A percentile compares a stretch with the other conserved stretches of the same genome.
Evolutionary conservation across 2,329 filamentous ascomycete species (phyloP).

Genomic region (Aspergillus spinulosporus): DNA sequence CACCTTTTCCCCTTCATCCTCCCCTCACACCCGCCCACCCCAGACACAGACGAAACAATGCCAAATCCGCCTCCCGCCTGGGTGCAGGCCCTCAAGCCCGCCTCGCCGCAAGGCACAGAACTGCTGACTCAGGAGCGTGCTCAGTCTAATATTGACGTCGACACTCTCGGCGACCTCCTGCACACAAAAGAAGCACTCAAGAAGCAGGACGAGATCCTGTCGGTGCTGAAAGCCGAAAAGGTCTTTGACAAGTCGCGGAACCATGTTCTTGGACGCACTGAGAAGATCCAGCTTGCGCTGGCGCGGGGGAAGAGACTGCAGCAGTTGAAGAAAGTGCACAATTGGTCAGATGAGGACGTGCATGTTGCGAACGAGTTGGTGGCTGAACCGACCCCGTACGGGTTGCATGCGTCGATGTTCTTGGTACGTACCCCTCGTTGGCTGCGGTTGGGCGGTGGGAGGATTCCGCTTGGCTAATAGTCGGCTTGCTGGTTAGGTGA

Average conservation of each 20-base stretch:
- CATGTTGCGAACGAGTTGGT: constrained; percentile 66
- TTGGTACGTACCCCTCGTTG: constrained; percentile 45
- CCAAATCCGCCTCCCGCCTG: constrained; percentile 56
- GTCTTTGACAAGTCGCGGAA: constrained; percentile 78
- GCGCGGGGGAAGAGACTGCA: constrained; percentile 69
- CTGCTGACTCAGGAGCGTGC: constrained; percentile 68
- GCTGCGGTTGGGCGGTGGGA: not conserved
- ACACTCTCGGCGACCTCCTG: constrained; percentile 67
- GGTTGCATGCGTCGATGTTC: constrained; percentile 71
- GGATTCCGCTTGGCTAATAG: constrained; percentile 13
- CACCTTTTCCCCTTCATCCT: not conserved
- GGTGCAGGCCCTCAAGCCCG: constrained; percentile 67
- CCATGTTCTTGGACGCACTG: constrained; percentile 69
- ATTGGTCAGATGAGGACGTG: constrained; percentile 67
- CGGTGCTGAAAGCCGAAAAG: constrained; percentile 65
- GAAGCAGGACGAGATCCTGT: constrained; percentile 60
- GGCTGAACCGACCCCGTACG: constrained; percentile 72
- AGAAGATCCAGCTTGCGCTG: constrained; percentile 68
- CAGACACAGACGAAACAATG: constrained; percentile 27
- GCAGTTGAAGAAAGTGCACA: constrained; percentile 64
- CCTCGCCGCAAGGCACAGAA: constrained; percentile 67
- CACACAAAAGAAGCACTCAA: constrained; percentile 67
- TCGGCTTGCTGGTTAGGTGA: constrained; percentile 52
- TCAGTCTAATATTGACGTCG: constrained; percentile 65
- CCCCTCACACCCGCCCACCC: not conserved